Base-by-base conservation (phyloP, 108 stramenopile genomes). In the Nitzschia sp. region DNA sequence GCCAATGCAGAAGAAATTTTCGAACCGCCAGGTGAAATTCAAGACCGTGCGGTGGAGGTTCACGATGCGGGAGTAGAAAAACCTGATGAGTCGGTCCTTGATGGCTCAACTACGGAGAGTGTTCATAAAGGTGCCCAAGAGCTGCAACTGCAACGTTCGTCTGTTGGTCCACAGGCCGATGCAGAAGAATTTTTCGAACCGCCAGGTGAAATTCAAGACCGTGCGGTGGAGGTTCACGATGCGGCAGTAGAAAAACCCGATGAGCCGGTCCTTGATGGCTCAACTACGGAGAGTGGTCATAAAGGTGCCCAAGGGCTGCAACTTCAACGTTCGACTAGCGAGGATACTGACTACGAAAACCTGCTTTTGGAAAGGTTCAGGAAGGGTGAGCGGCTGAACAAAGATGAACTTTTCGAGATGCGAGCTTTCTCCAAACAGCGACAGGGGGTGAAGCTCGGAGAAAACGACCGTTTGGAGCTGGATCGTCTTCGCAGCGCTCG, bases 351-450 rank as follows among this genome's bases (percentile, higher is more conserved):
- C 24, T 64, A 64, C 42, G 63, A 64, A 46, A 28, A 18, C 9
- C 11, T 9, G 1, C 42, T 64, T 27, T 8, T 66, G 18, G 34
- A 54, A 31, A 51, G n/a, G 27, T 38, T 38, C 6, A 23, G 49
- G 34, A 13, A 23, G 11, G 66, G 53, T 26, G 51, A 66, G 23
- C n/a, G 32, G 11, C 53, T 66, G 17, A 24, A 66, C 9, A 30
- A 54, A 31, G 66, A 66, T 38, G 49, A 66, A n/a, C 30, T 66
- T 1, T 66, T 33, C 29, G 66, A 53, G 3, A 1, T 66, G 18
- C 32, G 48, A 9, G 2, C 36, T 2, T 54, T 66, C 53, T 36
- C 31, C 6, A 21, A 47, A 33, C 2, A 21, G 3, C 26, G 48
- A 31, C 34, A 66, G 48, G 66, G 66, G 17, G 1, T 33, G 1